Evolutionary conservation across 139 green algal genomes (phyloP).

Genomic region (Bryopsis sp.): DNA sequence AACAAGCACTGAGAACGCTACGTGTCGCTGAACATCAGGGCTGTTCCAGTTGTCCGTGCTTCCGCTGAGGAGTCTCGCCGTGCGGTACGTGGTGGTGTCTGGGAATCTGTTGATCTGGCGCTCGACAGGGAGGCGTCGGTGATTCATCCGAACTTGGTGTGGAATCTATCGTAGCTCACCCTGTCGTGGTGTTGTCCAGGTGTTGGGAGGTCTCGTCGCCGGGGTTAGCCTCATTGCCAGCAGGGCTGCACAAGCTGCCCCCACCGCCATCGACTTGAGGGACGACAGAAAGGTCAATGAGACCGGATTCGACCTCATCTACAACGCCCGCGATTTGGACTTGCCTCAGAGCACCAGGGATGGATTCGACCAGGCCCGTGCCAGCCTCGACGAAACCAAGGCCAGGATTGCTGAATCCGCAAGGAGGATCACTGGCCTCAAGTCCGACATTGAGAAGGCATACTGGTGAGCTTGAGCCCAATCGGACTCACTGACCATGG

Average conservation of each 20-base stretch:
- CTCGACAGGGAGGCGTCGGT: too few relatives aligned
- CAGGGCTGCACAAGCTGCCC: slow-evolving; percentile 30
- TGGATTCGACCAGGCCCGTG: slow-evolving; percentile 56
- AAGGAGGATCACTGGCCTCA: slow-evolving; percentile 44
- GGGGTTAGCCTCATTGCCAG: slow-evolving; percentile 41
- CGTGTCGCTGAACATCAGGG: too few relatives aligned
- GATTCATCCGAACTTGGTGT: too few relatives aligned
- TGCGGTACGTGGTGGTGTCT: too few relatives aligned
- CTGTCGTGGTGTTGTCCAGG: slow-evolving; percentile 33
- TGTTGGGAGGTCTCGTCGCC: slow-evolving; percentile 60
- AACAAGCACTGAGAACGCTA: too few relatives aligned
- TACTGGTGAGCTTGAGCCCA: slow-evolving; percentile 82
- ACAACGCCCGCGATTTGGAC: slow-evolving; percentile 84
- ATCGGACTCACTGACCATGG: too few relatives aligned
- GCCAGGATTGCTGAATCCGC: slow-evolving; percentile 59
- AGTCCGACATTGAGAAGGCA: slow-evolving; percentile 61
- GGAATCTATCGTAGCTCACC: too few relatives aligned
- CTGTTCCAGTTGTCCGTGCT: too few relatives aligned
- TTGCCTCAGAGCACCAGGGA: slow-evolving; percentile 63
- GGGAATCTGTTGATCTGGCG: too few relatives aligned
- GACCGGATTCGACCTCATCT: slow-evolving; percentile 83
- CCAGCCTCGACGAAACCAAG: slow-evolving; percentile 51
- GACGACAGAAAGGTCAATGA: slow-evolving; percentile 57
- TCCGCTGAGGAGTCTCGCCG: too few relatives aligned
- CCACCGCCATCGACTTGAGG: slow-evolving; percentile 60